Evolutionary conservation across 169 alveolate genomes (phyloP), one percentile per base, ranked within the genome.

Genomic region (Neospora caninum): DNA sequence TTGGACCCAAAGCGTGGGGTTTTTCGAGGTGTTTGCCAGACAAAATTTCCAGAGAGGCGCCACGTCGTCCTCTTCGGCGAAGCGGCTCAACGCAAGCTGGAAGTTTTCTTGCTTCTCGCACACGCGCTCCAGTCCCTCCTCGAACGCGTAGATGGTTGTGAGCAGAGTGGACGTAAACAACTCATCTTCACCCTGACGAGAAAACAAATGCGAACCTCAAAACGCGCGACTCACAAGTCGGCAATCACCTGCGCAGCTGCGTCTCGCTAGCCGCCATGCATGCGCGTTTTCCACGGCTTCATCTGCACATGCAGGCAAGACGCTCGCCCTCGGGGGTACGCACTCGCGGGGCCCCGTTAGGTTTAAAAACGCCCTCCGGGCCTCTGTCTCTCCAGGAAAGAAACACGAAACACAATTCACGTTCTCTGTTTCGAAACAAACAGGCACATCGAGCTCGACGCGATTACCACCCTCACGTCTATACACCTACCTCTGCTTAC

Each of bases 1-100:
- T 31, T 93, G 93, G 16, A 91, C 49, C 95, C 95, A 93, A 0
- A 93, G 86, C 25, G 93, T 53, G 58, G 95, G 95, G 38, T 78
- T 88, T 31, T 84, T 93, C 39, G 95, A 93, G 31, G 93, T 91
- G 45, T 93, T 84, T 43, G 89, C 54, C 80, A 84, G 53, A 58
- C 95, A 93, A 54, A 93, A 87, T 80, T 70, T 42, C 34, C 86
- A 84, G 34, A 93, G 93, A 54, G 67, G 78, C 54, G 93, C 78
- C 31, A 93, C 69, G 67, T 93, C 93, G 41, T 84, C 67, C 49
- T 29, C 67, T 53, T 91, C 93, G 38, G 89, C 88, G 31, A 84
- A 70, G 88, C 58, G 86, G 70, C 93, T 91, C 36, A 93, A 49
- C 22, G 95, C 92, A 0, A 93, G 95, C 93, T 87, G 95, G 16